Conservation (phyloP, 768 basidiomycete genomes). For the Podaxis pistillaris region DNA sequence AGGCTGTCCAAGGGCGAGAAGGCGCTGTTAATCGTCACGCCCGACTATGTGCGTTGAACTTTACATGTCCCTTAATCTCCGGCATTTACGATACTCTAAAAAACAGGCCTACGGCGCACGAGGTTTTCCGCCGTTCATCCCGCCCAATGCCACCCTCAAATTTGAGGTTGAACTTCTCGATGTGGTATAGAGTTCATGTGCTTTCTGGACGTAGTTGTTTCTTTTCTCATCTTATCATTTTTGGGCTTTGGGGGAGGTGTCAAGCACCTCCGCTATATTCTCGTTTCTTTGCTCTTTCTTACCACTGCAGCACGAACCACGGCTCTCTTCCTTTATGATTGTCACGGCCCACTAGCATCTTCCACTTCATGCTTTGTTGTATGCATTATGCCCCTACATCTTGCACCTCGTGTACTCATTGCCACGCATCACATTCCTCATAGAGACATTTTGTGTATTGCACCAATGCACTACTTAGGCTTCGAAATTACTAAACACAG, state of each 20-base stretch:
- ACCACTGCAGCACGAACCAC: not conserved
- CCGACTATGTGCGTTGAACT: constrained; percentile 67
- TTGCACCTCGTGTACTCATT: not conserved
- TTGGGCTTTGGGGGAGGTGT: constrained; percentile 12
- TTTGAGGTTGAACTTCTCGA: constrained; percentile 85
- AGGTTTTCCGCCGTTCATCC: constrained; percentile 81
- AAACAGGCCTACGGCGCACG: constrained; percentile 68
- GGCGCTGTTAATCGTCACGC: constrained; percentile 61
- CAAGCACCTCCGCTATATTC: not conserved
- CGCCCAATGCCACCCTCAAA: constrained; percentile 67
- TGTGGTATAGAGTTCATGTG: constrained; percentile 11
- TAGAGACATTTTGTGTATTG: not conserved
- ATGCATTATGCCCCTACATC: not conserved
- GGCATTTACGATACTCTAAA: constrained; percentile 6
- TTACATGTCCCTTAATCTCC: constrained; percentile 1
- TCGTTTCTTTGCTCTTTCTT: not conserved
- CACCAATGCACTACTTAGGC: no score
- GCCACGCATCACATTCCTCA: not conserved
- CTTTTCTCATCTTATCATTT: not conserved
- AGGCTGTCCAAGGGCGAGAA: constrained; percentile 77
- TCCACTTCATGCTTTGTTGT: not conserved
- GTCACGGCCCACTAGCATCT: not conserved
- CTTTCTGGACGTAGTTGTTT: not conserved
- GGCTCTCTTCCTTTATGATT: not conserved
- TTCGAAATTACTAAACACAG: not conserved